Percentiles rank a stretch among this genome's conserved stretches.
Evolutionary conservation across 2,329 filamentous ascomycete genomes (phyloP).

Genomic region (Bipolaris sorokiniana): DNA sequence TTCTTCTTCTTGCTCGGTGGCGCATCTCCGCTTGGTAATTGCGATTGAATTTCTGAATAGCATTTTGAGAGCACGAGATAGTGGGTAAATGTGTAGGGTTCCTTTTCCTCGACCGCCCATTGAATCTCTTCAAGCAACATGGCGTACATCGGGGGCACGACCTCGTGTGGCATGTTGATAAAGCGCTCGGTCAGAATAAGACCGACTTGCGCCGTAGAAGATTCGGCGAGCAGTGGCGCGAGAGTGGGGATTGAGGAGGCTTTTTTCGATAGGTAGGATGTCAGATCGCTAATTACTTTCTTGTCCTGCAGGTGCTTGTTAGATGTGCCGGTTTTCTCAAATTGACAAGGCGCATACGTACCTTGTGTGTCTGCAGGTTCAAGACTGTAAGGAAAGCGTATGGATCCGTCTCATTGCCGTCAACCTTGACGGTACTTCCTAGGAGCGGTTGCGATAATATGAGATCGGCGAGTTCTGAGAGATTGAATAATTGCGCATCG

Average conservation of each 20-base stretch:
- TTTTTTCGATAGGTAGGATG: slow-evolving; percentile 69
- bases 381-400: slow-evolving; percentile 91
- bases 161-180: slow-evolving; percentile 95
- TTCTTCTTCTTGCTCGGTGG: slow-evolving; percentile 54
- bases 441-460: slow-evolving; percentile 86
- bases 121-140: slow-evolving; percentile 93
- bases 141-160: slow-evolving; percentile 89
- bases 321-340: neutral
- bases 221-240: slow-evolving; percentile 44
- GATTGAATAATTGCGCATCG: slow-evolving; percentile 83
- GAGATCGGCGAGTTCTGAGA: slow-evolving; percentile 84
- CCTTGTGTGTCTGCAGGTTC: slow-evolving; percentile 77
- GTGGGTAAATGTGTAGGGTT: slow-evolving; percentile 91
- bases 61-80: slow-evolving; percentile 91
- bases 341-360: slow-evolving; percentile 31
- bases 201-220: slow-evolving; percentile 66
- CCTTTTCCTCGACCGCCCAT: slow-evolving; percentile 85
- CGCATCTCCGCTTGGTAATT: slow-evolving; percentile 63
- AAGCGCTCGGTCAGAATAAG: slow-evolving; percentile 89
- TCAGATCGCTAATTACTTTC: slow-evolving; percentile 72
- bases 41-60: slow-evolving; percentile 87
- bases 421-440: slow-evolving; percentile 96
- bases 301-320: slow-evolving; percentile 60
- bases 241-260: slow-evolving; percentile 60
- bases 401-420: slow-evolving; percentile 88